Evolutionary conservation across 768 basidiomycete genomes (phyloP).

Genomic region (Russula sp.): DNA sequence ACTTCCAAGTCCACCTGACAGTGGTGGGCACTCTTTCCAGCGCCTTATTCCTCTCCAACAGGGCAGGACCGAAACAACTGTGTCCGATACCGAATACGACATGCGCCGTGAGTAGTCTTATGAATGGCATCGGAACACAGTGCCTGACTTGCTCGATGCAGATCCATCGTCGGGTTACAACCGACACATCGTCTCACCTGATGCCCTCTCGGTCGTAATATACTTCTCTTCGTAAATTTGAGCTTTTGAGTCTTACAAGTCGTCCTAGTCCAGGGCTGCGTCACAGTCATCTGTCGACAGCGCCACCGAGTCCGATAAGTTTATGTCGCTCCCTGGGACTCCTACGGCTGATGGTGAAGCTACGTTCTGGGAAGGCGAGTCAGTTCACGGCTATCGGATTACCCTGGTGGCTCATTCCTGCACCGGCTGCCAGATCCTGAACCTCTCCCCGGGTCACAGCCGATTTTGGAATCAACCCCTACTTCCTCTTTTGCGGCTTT

Average conservation of each 20-base stretch:
- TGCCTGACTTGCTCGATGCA: not conserved
- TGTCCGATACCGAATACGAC: not conserved
- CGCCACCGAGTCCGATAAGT: slow-evolving; percentile 9
- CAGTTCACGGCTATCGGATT: not conserved
- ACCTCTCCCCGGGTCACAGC: not conserved
- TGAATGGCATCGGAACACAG: not conserved
- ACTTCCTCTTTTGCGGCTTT: not conserved
- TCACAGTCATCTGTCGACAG: not conserved
- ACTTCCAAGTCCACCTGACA: not conserved
- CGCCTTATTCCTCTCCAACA: not conserved
- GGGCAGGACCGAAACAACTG: not conserved
- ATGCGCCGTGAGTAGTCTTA: not conserved
- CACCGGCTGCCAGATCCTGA: not conserved
- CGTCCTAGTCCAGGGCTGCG: not conserved
- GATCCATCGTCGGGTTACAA: slow-evolving; percentile 4
- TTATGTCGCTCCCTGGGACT: slow-evolving; percentile 12
- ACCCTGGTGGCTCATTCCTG: not conserved
- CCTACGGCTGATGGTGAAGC: not conserved
- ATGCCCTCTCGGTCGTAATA: not conserved
- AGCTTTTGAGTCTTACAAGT: not conserved
- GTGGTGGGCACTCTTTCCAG: not conserved
- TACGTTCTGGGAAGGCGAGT: slow-evolving; percentile 4
- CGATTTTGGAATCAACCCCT: not conserved
- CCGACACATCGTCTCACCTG: not conserved
- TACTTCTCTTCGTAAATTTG: not conserved